These are phyloP conservation scores for Trichoderma sp. DNA, from an alignment of 2,329 filamentous ascomycete genomes.

Conservation along the genomic window DNA sequence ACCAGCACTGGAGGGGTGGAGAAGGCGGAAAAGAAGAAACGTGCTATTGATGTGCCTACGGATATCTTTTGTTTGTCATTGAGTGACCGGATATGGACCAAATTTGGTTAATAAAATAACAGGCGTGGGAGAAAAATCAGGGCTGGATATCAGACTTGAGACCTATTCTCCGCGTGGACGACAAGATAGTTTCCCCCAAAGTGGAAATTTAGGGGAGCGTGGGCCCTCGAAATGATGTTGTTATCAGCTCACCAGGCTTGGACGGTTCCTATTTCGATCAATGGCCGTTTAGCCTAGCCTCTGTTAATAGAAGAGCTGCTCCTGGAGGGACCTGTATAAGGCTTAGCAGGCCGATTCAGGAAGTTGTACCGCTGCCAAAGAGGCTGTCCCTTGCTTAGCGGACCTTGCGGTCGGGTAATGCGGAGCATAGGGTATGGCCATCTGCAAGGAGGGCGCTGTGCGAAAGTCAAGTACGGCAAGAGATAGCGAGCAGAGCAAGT, in stretches of 20 bases:
- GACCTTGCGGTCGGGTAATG: slow-evolving; percentile 12
- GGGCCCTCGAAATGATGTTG: neutral
- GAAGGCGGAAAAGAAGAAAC: neutral
- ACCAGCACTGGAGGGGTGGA: neutral
- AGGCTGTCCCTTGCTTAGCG: slow-evolving; percentile 13
- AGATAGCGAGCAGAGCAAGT: neutral
- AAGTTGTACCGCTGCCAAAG: neutral
- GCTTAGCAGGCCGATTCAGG: slow-evolving; percentile 8
- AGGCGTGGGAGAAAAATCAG: neutral
- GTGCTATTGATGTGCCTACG: neutral
- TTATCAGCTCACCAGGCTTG: neutral
- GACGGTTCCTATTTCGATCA: slow-evolving; percentile 9
- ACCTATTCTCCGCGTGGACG: neutral
- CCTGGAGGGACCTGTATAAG: slow-evolving; percentile 5
- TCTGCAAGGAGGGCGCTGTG: neutral
- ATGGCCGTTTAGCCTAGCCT: neutral
- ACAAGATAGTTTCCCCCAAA: neutral
- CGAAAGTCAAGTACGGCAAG: neutral
- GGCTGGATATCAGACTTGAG: neutral
- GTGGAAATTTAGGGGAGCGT: neutral
- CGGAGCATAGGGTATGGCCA: slow-evolving; percentile 1
- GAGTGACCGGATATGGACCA: neutral
- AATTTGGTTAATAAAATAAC: neutral
- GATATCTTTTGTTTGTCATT: neutral
- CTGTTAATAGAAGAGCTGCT: neutral